Percentiles rank a stretch among this genome's conserved stretches.
Evolutionary conservation across 306 rosid species (phyloP).

Genomic region (Arachis stenosperma): DNA sequence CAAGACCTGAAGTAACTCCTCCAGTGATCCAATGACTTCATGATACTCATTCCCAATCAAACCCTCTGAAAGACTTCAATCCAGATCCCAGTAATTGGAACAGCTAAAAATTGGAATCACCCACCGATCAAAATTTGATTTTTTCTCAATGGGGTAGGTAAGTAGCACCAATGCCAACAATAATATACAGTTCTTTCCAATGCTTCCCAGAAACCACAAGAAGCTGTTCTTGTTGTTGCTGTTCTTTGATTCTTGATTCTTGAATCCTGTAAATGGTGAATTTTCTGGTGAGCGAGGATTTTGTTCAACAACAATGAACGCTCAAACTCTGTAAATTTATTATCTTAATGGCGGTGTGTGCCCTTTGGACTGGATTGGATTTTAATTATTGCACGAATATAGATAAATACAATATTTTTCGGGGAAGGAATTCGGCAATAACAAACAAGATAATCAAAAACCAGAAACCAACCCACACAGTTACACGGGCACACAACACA

Average conservation of each 20-base stretch:
- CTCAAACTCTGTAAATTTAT: conserved; percentile 22
- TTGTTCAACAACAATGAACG: conserved; percentile 24
- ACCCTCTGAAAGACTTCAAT: neutral
- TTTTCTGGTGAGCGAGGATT: neutral
- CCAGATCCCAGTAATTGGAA: conserved; percentile 28
- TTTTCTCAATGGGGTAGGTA: conserved; percentile 25
- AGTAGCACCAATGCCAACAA: conserved; percentile 19
- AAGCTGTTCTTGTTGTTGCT: neutral
- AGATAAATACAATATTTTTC: neutral
- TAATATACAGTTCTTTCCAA: neutral
- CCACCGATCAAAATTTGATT: conserved; percentile 44
- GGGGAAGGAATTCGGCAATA: neutral
- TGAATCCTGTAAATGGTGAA: conserved; percentile 32
- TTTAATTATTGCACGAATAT: conserved; percentile 17
- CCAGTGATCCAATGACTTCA: conserved; percentile 84
- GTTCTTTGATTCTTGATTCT: neutral
- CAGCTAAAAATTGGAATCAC: conserved; percentile 12
- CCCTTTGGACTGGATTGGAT: conserved; percentile 20
- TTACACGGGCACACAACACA: conserved; percentile 1
- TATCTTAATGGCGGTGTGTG: neutral
- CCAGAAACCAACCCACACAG: conserved; percentile 24
- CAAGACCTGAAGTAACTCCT: conserved; percentile 74
- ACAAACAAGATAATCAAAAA: neutral
- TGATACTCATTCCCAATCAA: conserved; percentile 32
- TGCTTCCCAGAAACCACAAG: conserved; percentile 3